Evolutionary conservation across 805 yeast genomes (phyloP), one percentile per base, ranked within the genome.

Genomic region (Kazachstania psychrophila): DNA sequence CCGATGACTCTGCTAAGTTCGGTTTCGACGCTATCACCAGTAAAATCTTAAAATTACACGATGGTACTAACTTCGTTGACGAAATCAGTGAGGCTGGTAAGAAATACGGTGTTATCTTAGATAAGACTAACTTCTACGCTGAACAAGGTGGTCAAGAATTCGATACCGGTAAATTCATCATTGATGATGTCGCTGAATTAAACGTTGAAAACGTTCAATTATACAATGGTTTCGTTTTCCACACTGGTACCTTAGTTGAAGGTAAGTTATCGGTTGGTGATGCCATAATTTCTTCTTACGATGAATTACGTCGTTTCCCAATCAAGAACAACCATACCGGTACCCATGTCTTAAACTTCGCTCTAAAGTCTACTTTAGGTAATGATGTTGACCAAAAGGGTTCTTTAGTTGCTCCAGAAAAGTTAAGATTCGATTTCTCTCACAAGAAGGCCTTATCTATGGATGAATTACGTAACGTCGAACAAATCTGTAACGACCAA

Each of bases 101-200:
- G 46, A 86, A 83, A 58, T 64, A 71, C 47, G 99, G 99, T 60
- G 63, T 92, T 36, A 60, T 92, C 34, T 69, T 92, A 41, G 94
- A 92, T 59, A 81, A 76, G 61, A 85, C 97, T 18, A 92, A 94
- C 60, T 86, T 92, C 65, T 92, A 92, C 57, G 97, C 98, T 34
- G 99, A 92, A 68, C 94, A 85, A 65, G 99, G 99, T 76, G 99
- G 99, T 56, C 99, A 92, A 70, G 96, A 87, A 63, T 81, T 72
- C 56, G 99, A 92, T 60, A 82, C 94, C 29, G 99, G 99, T 64
- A 81, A 75, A 61, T 71, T 92, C 46, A 88, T 86, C 35, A 77
- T 86, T 52, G 96, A 88, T 56, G 96, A 94, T 31, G 65, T 65
- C 48, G 70, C 88, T 38, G 95, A 89, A 61, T 89, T 92, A 64